Base-by-base conservation (phyloP, 805 yeast species). In the Starmerella lactis-condensi region DNA sequence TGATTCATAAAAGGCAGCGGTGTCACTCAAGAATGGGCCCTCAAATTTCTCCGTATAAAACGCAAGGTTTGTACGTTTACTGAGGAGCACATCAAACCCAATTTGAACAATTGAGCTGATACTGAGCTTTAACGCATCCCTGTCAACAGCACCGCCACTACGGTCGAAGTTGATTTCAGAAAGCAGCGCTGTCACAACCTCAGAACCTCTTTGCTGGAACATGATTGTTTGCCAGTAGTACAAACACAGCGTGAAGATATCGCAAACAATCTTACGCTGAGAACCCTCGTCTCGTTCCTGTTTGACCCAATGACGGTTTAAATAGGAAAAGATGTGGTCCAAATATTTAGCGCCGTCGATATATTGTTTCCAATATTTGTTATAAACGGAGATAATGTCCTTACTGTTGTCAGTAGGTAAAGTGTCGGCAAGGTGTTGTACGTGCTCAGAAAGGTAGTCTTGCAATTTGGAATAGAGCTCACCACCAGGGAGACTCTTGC, bases 251-350 rank as follows among this genome's bases (percentile, higher is more conserved):
- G 94, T 81, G 50, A 82, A 74, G 15, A 91, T 91, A 53, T 89
- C 98, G 53, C 72, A 81, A 28, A 89, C 72, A 47, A 79, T 82
- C 40, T 82, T 66, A 46, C 79, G 69, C 14, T 47, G 38, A 13
- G 45, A 46, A 12, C 95, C 95, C 51, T 85, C 95, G 26, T 81
- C 75, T 48, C 96, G 67, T 54, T 85, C 96, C 48, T 91, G 83
- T 44, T 76, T 77, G 26, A 91, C 94, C 98, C 98, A 89, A 56
- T 85, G 89, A 39, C 96, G 67, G 54, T 89, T 89, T 67, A 89
- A 72, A 54, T 89, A 89, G 52, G 85, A 94, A 47, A 89, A 78
- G 5, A 91, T 83, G 51, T 91, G 89, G 52, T 81, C 82, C 51
- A 89, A 57, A 53, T 79, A 77, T 11, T 82, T 76, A 1, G 96